Evolutionary conservation across 2,329 filamentous ascomycete genomes (phyloP).

Genomic region (Aureobasidium sp.): DNA sequence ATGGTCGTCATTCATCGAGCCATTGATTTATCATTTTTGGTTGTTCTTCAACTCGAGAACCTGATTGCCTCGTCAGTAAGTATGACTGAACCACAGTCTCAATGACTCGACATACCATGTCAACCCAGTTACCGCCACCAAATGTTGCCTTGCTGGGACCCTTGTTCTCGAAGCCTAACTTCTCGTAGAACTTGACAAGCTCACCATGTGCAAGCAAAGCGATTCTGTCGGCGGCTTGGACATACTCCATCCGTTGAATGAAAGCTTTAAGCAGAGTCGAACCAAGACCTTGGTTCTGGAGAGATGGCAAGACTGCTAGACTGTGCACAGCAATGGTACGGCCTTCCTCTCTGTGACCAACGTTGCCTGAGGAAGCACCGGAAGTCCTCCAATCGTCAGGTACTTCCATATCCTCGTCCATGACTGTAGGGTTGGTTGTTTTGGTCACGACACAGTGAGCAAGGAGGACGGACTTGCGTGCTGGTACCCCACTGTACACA

Average conservation of each 20-base stretch:
- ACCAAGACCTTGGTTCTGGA: conserved; percentile 68
- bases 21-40: background rate
- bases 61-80: background rate
- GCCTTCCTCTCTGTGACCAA: conserved; percentile 66
- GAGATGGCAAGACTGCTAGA: conserved; percentile 67
- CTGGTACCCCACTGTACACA: conserved; percentile 53
- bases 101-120: conserved; percentile 55
- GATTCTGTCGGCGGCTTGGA: conserved; percentile 63
- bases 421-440: conserved; percentile 55
- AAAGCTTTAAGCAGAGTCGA: conserved; percentile 68
- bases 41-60: conserved; percentile 1
- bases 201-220: conserved; percentile 71
- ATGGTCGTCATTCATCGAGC: background rate
- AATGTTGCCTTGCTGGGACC: conserved; percentile 65
- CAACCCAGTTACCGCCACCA: conserved; percentile 73
- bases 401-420: conserved; percentile 68
- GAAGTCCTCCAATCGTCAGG: conserved; percentile 57
- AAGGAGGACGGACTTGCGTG: conserved; percentile 58
- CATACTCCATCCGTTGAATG: conserved; percentile 65
- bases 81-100: background rate
- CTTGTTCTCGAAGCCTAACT: conserved; percentile 62
- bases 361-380: conserved; percentile 3
- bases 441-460: conserved; percentile 74
- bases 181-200: conserved; percentile 67
- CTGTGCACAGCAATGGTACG: conserved; percentile 76